Evolutionary conservation across 805 yeast species (phyloP).

Genomic region (Starmerella stellata): DNA sequence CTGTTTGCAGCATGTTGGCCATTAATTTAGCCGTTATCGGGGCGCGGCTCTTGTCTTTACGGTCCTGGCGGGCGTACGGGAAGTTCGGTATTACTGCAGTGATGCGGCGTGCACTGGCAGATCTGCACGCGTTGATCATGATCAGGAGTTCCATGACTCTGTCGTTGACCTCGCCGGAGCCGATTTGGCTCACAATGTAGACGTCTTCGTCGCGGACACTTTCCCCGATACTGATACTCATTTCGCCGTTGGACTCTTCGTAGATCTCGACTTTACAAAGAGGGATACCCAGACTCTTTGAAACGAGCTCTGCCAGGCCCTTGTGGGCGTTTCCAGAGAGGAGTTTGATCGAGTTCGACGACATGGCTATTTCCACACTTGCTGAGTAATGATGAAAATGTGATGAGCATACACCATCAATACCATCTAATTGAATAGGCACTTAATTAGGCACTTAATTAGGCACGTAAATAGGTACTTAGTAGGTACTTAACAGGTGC

Average conservation of each 20-base stretch:
- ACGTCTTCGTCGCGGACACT: slow-evolving; percentile 80
- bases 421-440: no score
- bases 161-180: slow-evolving; percentile 74
- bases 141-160: slow-evolving; percentile 71
- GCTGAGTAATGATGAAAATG: no score
- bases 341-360: slow-evolving; percentile 29
- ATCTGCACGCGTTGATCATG: slow-evolving; percentile 83
- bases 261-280: slow-evolving; percentile 44
- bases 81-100: slow-evolving; percentile 92
- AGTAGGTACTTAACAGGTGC: no score
- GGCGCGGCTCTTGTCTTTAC: slow-evolving; percentile 89
- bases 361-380: no score
- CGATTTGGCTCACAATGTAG: slow-evolving; percentile 41
- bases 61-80: slow-evolving; percentile 95
- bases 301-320: slow-evolving; percentile 56
- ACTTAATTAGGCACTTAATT: no score
- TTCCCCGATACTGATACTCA: slow-evolving; percentile 41
- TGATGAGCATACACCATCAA: no score
- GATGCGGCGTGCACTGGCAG: slow-evolving; percentile 86
- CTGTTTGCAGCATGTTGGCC: slow-evolving; percentile 83
- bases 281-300: slow-evolving; percentile 40
- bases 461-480: no score
- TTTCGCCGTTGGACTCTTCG: slow-evolving; percentile 17
- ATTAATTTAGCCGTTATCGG: slow-evolving; percentile 91
- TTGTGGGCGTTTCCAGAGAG: slow-evolving; percentile 48